phyloP scores from a whole-genome alignment of 441 rosid species.

The Erodium moschatum region DNA sequence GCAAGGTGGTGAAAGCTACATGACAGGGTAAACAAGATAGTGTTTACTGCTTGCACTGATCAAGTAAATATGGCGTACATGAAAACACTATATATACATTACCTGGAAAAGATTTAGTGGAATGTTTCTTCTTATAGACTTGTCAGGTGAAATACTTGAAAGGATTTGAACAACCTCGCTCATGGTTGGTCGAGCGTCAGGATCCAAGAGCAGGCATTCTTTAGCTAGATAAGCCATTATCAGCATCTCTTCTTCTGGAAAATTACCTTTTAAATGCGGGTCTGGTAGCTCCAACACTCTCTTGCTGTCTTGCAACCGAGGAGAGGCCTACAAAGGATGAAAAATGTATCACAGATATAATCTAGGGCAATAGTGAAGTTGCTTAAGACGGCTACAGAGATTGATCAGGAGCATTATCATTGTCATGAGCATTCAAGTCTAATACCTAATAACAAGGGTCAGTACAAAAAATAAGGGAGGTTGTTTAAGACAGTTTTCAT shows the following conservation, averaged over 20 bases:
- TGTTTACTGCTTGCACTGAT: neutral
- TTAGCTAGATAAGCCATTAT: constrained; percentile 86
- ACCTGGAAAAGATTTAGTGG: constrained; percentile 61
- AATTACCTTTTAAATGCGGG: constrained; percentile 52
- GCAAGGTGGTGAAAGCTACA: constrained; percentile 33
- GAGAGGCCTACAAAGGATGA: constrained; percentile 48
- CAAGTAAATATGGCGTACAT: neutral
- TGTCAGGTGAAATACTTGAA: constrained; percentile 63
- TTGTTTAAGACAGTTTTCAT: neutral
- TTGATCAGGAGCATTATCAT: neutral
- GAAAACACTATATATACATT: constrained; percentile 2
- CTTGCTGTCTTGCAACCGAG: constrained; percentile 57
- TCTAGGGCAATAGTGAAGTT: neutral
- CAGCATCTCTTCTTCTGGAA: constrained; percentile 73
- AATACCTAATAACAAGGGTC: neutral
- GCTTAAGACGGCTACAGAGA: neutral
- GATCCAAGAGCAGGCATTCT: constrained; percentile 79
- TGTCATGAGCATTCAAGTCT: neutral
- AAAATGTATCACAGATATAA: neutral
- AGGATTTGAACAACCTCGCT: constrained; percentile 90
- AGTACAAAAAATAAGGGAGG: neutral
- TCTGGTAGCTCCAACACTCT: constrained; percentile 72
- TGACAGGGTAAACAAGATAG: neutral
- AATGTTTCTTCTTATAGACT: constrained; percentile 52
- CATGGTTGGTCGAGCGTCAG: constrained; percentile 90